phyloP scores from a whole-genome alignment of 495 filamentous ascomycete species.

The Talaromyces ruber region DNA sequence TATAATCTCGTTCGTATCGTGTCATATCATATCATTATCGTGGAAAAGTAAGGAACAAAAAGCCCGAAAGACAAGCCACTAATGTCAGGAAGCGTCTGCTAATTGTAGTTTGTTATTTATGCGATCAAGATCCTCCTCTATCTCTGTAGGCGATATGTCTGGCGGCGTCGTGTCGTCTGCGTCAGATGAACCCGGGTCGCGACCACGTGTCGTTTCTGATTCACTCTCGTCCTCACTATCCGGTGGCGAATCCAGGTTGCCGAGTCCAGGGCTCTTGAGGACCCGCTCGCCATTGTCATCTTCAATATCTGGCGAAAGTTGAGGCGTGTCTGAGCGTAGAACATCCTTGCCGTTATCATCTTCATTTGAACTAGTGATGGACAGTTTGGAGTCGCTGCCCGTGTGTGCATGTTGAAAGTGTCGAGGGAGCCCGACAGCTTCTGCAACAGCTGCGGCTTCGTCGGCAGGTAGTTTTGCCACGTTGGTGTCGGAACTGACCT shows the following conservation, averaged over 20 bases:
- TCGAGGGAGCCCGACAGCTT: slow-evolving; percentile 56
- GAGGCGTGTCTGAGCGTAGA: neutral
- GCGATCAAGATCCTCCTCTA: neutral
- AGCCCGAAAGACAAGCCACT: neutral
- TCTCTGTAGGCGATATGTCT: slow-evolving; percentile 6
- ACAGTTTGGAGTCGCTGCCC: slow-evolving; percentile 32
- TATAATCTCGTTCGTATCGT: neutral
- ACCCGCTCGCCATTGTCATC: slow-evolving; percentile 13
- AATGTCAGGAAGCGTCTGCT: slow-evolving; percentile 5
- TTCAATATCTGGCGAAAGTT: neutral
- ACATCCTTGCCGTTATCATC: slow-evolving; percentile 17
- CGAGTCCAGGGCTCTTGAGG: slow-evolving; percentile 20
- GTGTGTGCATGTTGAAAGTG: slow-evolving; percentile 26
- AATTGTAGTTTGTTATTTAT: slow-evolving; percentile 3
- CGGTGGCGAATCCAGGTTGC: slow-evolving; percentile 31
- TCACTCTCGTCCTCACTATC: slow-evolving; percentile 36
- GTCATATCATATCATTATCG: slow-evolving; percentile 2
- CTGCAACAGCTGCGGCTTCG: slow-evolving; percentile 64
- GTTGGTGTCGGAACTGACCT: slow-evolving; percentile 32
- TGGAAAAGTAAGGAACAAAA: neutral
- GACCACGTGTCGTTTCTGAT: slow-evolving; percentile 6
- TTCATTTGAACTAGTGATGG: slow-evolving; percentile 43
- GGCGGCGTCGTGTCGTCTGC: neutral
- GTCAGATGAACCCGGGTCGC: neutral
- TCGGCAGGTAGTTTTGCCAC: slow-evolving; percentile 41